These are phyloP conservation scores for Hansfordia pulvinata DNA, from an alignment of 2,329 filamentous ascomycete species.

Conservation along the genomic window DNA sequence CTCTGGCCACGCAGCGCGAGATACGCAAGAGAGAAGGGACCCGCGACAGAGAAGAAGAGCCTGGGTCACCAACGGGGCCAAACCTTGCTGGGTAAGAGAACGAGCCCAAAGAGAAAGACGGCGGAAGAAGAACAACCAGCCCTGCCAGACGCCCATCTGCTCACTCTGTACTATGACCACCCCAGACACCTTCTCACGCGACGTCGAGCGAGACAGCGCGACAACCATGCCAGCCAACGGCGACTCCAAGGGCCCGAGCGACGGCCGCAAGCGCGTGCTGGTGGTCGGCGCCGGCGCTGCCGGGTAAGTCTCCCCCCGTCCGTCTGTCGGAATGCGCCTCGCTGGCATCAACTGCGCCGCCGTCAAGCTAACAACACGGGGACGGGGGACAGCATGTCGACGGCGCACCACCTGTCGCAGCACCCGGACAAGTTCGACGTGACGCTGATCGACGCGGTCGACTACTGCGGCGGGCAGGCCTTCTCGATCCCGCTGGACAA, in stretches of 20 bases:
- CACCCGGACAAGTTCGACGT: conserved; percentile 46
- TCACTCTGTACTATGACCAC: background rate
- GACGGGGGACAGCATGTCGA: conserved; percentile 29
- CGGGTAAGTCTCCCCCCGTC: conserved; percentile 12
- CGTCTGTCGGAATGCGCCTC: background rate
- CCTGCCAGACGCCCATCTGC: no score
- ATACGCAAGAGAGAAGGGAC: no score
- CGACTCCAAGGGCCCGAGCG: conserved; percentile 1
- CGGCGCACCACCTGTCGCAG: conserved; percentile 43
- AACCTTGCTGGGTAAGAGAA: no score
- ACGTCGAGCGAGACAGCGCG: conserved; percentile 8
- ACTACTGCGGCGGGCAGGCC: conserved; percentile 48
- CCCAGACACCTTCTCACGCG: conserved; percentile 4
- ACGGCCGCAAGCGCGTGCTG: conserved; percentile 19
- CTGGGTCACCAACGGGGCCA: no score
- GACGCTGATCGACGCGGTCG: conserved; percentile 39
- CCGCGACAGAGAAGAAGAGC: no score
- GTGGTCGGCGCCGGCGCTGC: conserved; percentile 27
- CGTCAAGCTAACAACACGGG: no score
- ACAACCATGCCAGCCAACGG: conserved; percentile 11
- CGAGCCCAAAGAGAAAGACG: no score
- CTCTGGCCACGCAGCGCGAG: no score
- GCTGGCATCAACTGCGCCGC: conserved; percentile 1
- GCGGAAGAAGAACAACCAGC: no score
- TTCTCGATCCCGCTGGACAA: conserved; percentile 48